Evolutionary conservation across 805 yeast species (phyloP), one percentile per base, ranked within the genome.

Genomic region (Candida ulmi): DNA sequence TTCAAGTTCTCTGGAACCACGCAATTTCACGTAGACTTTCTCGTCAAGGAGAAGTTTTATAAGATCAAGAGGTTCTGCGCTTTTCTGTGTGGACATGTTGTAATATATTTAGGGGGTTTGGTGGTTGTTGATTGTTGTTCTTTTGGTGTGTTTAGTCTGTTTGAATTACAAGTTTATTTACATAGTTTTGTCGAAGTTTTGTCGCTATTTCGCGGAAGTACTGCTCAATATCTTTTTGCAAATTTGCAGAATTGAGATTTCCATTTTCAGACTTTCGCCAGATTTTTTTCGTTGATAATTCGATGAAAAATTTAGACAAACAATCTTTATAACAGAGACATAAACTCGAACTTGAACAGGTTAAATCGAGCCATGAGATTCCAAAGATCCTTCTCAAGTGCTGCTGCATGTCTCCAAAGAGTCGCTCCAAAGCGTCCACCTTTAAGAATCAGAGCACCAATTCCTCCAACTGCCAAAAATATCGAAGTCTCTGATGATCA

Each of bases 1-100:
- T 23, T 78, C 76, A 65, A 93, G 75, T 58, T 91, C 96, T 54
- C 99, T 76, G 47, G 93, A 91, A 17, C 96, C 98, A 60, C 98
- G 80, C 44, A 93, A 75, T 59, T 93, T 93, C 42, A 93, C 91
- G 55, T 78, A 77, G 18, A 93, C 88, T 38, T 71, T 68, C 63
- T 93, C 98, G 57, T 93, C 97, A 36, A 93, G 68, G 43, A 88
- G 85, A 45, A 83, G 74, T 51, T 91, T 81, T 49, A 93, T 78
- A 52, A 90, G 72, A 57, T 91, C 97, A 42, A 93, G 75, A n/a
- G 99, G 99, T 51, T 88, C 95, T 23, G 79, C 41, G 3, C 41
- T 12, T 19, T 48, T 44, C 13, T 42, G 46, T 29, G 53, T 39
- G 47, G 45, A 42, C 39, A 30, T 39, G 33, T 13, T 38, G 11